These are phyloP conservation scores for Globisporangium megalacanthum DNA, from an alignment of 352 stramenopile species.

Conservation along the genomic window DNA sequence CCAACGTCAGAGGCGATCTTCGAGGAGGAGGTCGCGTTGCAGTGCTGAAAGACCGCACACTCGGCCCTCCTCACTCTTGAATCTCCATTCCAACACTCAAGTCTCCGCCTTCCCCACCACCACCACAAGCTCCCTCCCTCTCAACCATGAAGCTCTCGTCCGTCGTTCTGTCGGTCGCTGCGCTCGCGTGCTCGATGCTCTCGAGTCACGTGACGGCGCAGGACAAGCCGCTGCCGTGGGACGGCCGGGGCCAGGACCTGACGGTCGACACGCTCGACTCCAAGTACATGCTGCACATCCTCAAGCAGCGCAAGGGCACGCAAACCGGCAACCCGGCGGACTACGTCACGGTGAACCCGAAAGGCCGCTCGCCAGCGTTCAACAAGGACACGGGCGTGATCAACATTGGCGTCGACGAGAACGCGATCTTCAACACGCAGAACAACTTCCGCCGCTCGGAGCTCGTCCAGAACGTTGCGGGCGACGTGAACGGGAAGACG, in stretches of 20 bases:
- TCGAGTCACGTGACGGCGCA: conserved; percentile 7
- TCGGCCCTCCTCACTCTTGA: background rate
- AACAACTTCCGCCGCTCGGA: conserved; percentile 64
- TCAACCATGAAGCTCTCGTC: conserved; percentile 25
- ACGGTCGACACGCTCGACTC: conserved; percentile 43
- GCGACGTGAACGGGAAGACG: conserved; percentile 30
- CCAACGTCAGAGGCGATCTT: background rate
- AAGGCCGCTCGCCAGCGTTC: conserved; percentile 42
- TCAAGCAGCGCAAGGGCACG: conserved; percentile 47
- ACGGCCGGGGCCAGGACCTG: conserved; percentile 44
- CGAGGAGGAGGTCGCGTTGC: too few species aligned
- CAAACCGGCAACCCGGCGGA: conserved; percentile 32
- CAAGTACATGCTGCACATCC: conserved; percentile 65
- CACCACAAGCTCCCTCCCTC: background rate
- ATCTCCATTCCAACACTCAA: background rate
- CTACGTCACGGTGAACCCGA: conserved; percentile 43
- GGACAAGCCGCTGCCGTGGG: conserved; percentile 41
- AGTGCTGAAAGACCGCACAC: background rate
- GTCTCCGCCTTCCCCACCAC: background rate
- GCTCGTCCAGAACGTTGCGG: conserved; percentile 49
- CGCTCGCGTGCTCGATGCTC: conserved; percentile 19
- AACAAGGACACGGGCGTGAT: conserved; percentile 61
- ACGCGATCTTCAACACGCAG: conserved; percentile 46
- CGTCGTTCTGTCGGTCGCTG: conserved; percentile 19
- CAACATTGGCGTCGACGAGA: conserved; percentile 40